Evolutionary conservation across 1,284 basidiomycete species (phyloP), one percentile per base, ranked within the genome.

Genomic region (Ganoderma sinense): DNA sequence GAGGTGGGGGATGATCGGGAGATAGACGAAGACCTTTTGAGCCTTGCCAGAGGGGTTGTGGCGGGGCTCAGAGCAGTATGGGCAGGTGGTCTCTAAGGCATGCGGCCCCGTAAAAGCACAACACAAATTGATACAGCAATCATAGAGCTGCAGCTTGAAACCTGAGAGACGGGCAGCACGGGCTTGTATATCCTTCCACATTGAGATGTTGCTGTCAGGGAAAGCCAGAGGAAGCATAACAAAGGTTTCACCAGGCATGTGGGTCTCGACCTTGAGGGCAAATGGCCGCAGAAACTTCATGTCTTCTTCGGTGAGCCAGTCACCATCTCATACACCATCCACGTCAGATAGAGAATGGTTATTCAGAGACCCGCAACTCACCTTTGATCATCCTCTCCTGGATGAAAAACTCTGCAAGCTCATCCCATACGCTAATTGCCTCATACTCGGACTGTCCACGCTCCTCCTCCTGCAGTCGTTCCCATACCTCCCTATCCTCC

Each of bases 41-140:
- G 76, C 66, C 51, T 71, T 45, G 5, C 69, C 8, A 31, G n/a
- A n/a, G n/a, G n/a, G n/a, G n/a, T 75, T 65, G 58, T 71, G 77
- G 16, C 76, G 78, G 14, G 73, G 43, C 61, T 75, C 69, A 0
- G 76, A 58, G 71, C 84, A 85, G 64, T 80, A 72, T 0, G 81
- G 80, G 64, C 84, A 85, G 14, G 26, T 41, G n/a, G n/a, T n/a
- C n/a, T n/a, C 5, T 0, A 67, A 41, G 1, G 69, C 73, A 69
- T 79, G 75, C 0, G 74, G 69, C 0, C 81, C 81, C 11, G 74
- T 71, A 70, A 75, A 85, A 51, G 76, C 79, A 58, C 73, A 73
- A 66, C 84, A 85, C 0, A 80, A 81, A 20, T 80, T 77, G 20
- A 76, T 20, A 51, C 84, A 85, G 70, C 83, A 85, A 70, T 84